Evolutionary conservation across 176 grass and related monocot genomes (phyloP).

Genomic region (Triticum turgidum): DNA sequence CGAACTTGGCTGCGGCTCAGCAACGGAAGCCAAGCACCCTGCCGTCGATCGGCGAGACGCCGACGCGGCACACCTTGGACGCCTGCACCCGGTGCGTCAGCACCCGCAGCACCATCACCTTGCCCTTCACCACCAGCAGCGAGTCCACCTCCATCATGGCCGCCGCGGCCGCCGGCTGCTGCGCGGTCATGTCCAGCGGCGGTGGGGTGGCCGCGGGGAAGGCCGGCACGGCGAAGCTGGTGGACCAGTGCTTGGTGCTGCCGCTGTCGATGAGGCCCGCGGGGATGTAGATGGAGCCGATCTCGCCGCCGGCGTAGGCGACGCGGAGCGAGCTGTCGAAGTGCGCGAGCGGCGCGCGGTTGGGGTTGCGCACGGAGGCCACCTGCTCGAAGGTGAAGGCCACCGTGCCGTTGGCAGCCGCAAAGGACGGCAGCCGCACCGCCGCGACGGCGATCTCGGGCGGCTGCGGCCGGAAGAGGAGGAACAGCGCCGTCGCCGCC

Average conservation of each 20-base stretch:
- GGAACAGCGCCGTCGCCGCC: constrained; percentile 45
- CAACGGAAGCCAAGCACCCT: constrained; percentile 69
- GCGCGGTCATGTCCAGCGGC: not conserved
- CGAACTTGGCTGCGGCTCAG: constrained; percentile 15
- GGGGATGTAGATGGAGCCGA: constrained; percentile 86
- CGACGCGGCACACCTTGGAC: constrained; percentile 61
- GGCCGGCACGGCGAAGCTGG: constrained; percentile 70
- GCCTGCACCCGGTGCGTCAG: constrained; percentile 82
- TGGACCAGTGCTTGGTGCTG: constrained; percentile 55
- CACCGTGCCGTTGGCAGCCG: constrained; percentile 65
- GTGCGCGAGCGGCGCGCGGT: constrained; percentile 75
- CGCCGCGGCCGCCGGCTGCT: not conserved
- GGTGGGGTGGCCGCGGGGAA: constrained; percentile 35
- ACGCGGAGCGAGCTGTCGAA: constrained; percentile 89
- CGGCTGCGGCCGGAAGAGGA: constrained; percentile 65
- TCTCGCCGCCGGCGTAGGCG: constrained; percentile 63
- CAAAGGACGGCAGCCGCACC: constrained; percentile 59
- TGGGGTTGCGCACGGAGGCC: constrained; percentile 74
- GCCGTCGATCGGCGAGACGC: constrained; percentile 54
- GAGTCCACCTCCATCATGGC: constrained; percentile 75
- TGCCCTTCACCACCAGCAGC: constrained; percentile 71
- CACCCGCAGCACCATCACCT: constrained; percentile 60
- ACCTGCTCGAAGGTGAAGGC: constrained; percentile 76
- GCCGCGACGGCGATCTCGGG: constrained; percentile 60
- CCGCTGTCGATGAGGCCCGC: constrained; percentile 77